Conservation (phyloP, 2,329 filamentous ascomycete species). For the Tolypocladium capitatum region DNA sequence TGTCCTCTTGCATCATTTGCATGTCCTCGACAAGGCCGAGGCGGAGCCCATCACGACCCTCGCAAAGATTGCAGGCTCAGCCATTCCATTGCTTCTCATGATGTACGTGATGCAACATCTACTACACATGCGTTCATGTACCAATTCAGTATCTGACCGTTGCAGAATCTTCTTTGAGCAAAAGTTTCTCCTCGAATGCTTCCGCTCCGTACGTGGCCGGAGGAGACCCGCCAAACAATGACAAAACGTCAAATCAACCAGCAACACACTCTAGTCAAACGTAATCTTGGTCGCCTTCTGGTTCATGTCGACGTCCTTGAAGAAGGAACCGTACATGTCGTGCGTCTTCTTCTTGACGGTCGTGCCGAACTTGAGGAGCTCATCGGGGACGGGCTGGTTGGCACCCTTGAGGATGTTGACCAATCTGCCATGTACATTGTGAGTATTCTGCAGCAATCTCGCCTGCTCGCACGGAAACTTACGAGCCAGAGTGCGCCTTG, state of each 20-base stretch:
- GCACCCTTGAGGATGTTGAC: slow-evolving; percentile 94
- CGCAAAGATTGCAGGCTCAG: slow-evolving; percentile 34
- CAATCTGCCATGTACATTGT: slow-evolving; percentile 36
- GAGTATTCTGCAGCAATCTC: not conserved
- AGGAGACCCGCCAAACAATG: slow-evolving; percentile 17
- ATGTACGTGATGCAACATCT: slow-evolving; percentile 39
- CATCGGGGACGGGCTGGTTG: slow-evolving; percentile 79
- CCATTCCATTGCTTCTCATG: slow-evolving; percentile 36
- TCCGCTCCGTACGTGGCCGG: slow-evolving; percentile 26
- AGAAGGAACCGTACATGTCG: slow-evolving; percentile 89
- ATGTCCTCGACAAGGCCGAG: slow-evolving; percentile 11
- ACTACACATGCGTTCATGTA: slow-evolving; percentile 12
- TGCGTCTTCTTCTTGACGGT: slow-evolving; percentile 99
- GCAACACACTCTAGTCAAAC: slow-evolving; percentile 46
- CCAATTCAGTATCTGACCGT: slow-evolving; percentile 4
- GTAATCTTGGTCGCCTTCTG: slow-evolving; percentile 85
- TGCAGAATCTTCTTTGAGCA: slow-evolving; percentile 40
- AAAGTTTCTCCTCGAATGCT: slow-evolving; percentile 37
- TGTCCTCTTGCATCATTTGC: slow-evolving; percentile 13
- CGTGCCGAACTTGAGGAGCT: slow-evolving; percentile 86
- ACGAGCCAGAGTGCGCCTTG: slow-evolving; percentile 81
- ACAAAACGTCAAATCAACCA: slow-evolving; percentile 4
- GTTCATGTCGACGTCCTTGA: slow-evolving; percentile 74
- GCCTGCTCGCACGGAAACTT: slow-evolving; percentile 27
- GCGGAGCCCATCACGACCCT: slow-evolving; percentile 20